Evolutionary conservation across 495 filamentous ascomycete species (phyloP), one percentile per base, ranked within the genome.

Genomic region (Xylaria grammica): DNA sequence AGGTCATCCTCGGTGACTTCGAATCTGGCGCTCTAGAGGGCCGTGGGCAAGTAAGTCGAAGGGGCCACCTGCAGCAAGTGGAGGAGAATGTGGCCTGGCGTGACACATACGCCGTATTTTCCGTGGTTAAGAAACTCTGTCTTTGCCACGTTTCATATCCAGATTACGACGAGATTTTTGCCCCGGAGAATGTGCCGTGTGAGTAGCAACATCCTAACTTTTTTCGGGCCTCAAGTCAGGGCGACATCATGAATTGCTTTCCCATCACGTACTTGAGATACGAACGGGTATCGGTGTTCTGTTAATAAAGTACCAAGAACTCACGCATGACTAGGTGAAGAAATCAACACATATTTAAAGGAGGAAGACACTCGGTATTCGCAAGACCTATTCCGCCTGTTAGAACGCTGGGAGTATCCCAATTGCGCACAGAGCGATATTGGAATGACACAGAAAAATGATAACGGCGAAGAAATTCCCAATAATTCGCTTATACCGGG

Each of bases 1-100:
- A 62, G 48, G 15, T 53, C 8, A 17, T 62, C 6, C 5, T 62
- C 32, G 60, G 60, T 2, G 48, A 62, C 20, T 54, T 62, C 17
- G 49, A 48, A n/a, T n/a, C n/a, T n/a, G n/a, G n/a, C n/a, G n/a
- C n/a, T n/a, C n/a, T n/a, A n/a, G n/a, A n/a, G n/a, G n/a, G n/a
- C n/a, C n/a, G n/a, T n/a, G n/a, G n/a, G n/a, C n/a, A n/a, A n/a
- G n/a, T n/a, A n/a, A n/a, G n/a, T n/a, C n/a, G n/a, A n/a, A n/a
- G n/a, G n/a, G n/a, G n/a, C n/a, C n/a, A n/a, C n/a, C n/a, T n/a
- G n/a, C n/a, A n/a, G n/a, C n/a, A n/a, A n/a, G n/a, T n/a, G n/a
- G n/a, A n/a, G n/a, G n/a, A n/a, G n/a, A n/a, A n/a, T n/a, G n/a
- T n/a, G n/a, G n/a, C n/a, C n/a, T 60, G 57, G 57, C 42, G 50